A percentile compares a stretch with the other conserved stretches of the same genome.
These are phyloP conservation scores for Penicillium soppii DNA, from an alignment of 495 filamentous ascomycete genomes.

Conservation along the genomic window DNA sequence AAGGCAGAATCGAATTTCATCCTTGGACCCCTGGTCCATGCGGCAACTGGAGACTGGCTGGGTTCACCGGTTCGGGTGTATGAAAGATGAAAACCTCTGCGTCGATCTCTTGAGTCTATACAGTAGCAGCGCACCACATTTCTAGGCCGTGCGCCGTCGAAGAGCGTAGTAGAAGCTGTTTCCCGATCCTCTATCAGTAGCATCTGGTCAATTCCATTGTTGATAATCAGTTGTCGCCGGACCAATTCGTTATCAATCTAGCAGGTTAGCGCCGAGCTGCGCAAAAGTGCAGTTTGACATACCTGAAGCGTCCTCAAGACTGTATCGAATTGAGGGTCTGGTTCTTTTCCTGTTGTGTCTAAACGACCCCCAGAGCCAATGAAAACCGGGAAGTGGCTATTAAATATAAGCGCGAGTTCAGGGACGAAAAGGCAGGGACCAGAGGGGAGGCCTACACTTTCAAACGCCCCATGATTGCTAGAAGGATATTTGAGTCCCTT, in stretches of 20 bases:
- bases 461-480: conserved; percentile 58
- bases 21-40: conserved; percentile 52
- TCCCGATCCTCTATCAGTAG: conserved; percentile 67
- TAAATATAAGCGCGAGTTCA: conserved; percentile 17
- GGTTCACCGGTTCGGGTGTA: conserved; percentile 54
- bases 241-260: conserved; percentile 78
- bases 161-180: conserved; percentile 69
- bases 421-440: not conserved
- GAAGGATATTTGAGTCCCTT: conserved; percentile 63
- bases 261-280: conserved; percentile 1
- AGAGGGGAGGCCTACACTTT: conserved; percentile 43
- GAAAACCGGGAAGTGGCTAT: conserved; percentile 57
- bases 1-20: conserved; percentile 79
- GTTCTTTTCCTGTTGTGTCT: conserved; percentile 66
- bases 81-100: conserved; percentile 63
- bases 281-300: conserved; percentile 5
- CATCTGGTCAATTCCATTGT: conserved; percentile 77
- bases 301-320: conserved; percentile 73
- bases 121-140: conserved; percentile 74
- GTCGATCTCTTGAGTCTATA: conserved; percentile 55
- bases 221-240: conserved; percentile 79
- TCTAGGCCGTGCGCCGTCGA: conserved; percentile 54
- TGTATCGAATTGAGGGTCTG: conserved; percentile 69
- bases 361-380: conserved; percentile 62
- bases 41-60: conserved; percentile 53